Base-by-base conservation (phyloP, 1,284 basidiomycete species). In the Papiliotrema fonsecae region DNA sequence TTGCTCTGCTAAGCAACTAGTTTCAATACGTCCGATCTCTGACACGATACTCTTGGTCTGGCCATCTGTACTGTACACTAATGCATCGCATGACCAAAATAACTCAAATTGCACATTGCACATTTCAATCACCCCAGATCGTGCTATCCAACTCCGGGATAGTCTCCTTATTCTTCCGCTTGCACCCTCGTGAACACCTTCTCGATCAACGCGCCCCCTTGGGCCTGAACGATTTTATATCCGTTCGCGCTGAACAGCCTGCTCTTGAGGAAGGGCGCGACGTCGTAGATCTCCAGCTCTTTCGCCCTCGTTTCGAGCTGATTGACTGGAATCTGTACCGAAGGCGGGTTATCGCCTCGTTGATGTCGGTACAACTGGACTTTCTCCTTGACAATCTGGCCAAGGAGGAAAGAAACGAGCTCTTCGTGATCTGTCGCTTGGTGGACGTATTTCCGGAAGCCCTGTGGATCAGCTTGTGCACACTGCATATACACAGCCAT, bases 391-490 rank as follows among this genome's bases (percentile, higher is more conserved):
- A 98, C 80, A 47, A 97, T 78, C 54, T 91, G 86, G 34, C 96
- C 94, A 21, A 99, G 83, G 55, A 98, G 76, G 82, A 97, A 98
- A 2, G 90, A 81, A 28, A 98, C 80, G 49, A 99, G 75, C 72
- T 99, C 96, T 73, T 98, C 92, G 72, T 94, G 86, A 68, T 99
- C 96, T 51, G 85, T 84, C 13, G 91, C 86, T 65, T 93, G 87
- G 42, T 92, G 90, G 38, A 98, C 81, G 70, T 99, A 99, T 75
- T 97, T 97, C 55, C 94, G 82, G 85, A 97, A 94, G 49, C 88
- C 85, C 88, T 92, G 57, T 3, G 25, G 49, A 28, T 27, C 21
- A 31, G 40, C 26, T 39, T 22, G n/a, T 26, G 16, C 31, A 36
- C 7, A 18, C n/a, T 26, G 19, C 25, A 13, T 10, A 22, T 13